Percentiles rank a stretch among this genome's conserved stretches.
Conservation (phyloP, 1,284 basidiomycete species). For the Schizophyllum commune region DNA sequence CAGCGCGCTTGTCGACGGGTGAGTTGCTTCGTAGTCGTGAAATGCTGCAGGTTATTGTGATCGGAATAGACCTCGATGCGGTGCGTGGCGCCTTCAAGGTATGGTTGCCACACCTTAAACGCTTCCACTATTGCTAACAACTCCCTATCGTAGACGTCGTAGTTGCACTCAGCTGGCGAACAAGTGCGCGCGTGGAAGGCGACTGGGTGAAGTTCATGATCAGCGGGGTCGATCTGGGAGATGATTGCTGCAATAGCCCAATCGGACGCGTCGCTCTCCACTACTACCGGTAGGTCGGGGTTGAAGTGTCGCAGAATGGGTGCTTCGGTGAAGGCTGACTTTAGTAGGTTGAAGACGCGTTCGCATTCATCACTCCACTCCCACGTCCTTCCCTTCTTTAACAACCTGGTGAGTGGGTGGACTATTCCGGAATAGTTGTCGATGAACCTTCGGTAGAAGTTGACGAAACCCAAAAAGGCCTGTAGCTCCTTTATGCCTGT, state of each 20-base stretch:
- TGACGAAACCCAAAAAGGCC: constrained; percentile 7
- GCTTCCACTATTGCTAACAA: constrained; percentile 26
- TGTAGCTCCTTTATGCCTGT: constrained; percentile 8
- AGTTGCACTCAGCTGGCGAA: too few species aligned
- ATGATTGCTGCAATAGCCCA: constrained; percentile 24
- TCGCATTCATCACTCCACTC: constrained; percentile 17
- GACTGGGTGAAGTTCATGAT: constrained; percentile 21
- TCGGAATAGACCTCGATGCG: constrained; percentile 30
- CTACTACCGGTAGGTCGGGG: constrained; percentile 17
- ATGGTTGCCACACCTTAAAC: constrained; percentile 25
- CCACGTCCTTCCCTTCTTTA: constrained; percentile 27
- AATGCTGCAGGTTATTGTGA: constrained; percentile 30
- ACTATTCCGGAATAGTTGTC: constrained; percentile 26
- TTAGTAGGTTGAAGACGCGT: constrained; percentile 26
- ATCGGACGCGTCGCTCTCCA: constrained; percentile 29
- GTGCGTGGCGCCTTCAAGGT: constrained; percentile 24
- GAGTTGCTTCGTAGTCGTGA: constrained; percentile 26
- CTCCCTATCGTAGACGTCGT: constrained; percentile 30
- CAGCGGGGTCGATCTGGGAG: constrained; percentile 21
- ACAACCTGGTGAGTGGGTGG: constrained; percentile 20
- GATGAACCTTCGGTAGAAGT: constrained; percentile 32
- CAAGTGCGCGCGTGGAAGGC: constrained; percentile 27
- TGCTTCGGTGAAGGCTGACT: constrained; percentile 23
- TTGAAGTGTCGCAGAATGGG: constrained; percentile 28
- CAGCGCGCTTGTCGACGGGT: constrained; percentile 27